Evolutionary conservation across 768 basidiomycete species (phyloP).

Genomic region (Scleroderma bovista): DNA sequence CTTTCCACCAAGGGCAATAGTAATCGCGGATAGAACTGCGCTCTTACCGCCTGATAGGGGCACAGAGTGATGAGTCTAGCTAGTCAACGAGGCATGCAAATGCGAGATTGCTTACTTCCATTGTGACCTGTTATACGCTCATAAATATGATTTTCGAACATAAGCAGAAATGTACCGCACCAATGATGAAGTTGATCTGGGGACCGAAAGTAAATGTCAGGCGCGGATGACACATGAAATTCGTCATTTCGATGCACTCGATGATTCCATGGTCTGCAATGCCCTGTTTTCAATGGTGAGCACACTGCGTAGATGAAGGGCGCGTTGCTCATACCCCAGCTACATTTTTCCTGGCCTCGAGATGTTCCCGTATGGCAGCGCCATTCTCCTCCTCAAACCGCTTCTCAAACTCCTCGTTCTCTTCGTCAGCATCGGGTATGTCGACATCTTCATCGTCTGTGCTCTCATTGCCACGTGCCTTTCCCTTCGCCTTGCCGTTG

Average conservation of each 20-base stretch:
- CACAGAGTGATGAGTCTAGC: neutral
- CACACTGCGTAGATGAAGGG: slow-evolving; percentile 15
- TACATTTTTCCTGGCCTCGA: slow-evolving; percentile 40
- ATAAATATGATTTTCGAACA: slow-evolving; percentile 1
- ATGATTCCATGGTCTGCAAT: slow-evolving; percentile 87
- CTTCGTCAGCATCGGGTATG: slow-evolving; percentile 30
- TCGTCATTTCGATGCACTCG: slow-evolving; percentile 76
- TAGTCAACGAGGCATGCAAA: neutral
- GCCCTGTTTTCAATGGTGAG: slow-evolving; percentile 38
- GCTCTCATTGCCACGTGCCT: slow-evolving; percentile 19
- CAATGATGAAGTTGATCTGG: slow-evolving; percentile 97
- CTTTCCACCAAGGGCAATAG: slow-evolving; percentile 91
- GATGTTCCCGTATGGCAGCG: slow-evolving; percentile 47
- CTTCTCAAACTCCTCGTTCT: slow-evolving; percentile 54
- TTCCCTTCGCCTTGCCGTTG: slow-evolving; percentile 29
- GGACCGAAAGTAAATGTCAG: slow-evolving; percentile 82
- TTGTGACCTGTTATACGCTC: slow-evolving; percentile 61
- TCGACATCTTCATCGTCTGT: slow-evolving; percentile 29
- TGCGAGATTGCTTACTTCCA: slow-evolving; percentile 62
- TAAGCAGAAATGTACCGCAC: slow-evolving; percentile 32
- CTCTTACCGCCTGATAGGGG: slow-evolving; percentile 78
- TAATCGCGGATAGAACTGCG: slow-evolving; percentile 88
- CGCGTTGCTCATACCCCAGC: slow-evolving; percentile 41
- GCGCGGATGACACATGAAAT: slow-evolving; percentile 95
- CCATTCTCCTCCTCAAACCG: slow-evolving; percentile 60